phyloP scores from a whole-genome alignment of 1,139 yeast species.

The Blastobotrys niveus region DNA sequence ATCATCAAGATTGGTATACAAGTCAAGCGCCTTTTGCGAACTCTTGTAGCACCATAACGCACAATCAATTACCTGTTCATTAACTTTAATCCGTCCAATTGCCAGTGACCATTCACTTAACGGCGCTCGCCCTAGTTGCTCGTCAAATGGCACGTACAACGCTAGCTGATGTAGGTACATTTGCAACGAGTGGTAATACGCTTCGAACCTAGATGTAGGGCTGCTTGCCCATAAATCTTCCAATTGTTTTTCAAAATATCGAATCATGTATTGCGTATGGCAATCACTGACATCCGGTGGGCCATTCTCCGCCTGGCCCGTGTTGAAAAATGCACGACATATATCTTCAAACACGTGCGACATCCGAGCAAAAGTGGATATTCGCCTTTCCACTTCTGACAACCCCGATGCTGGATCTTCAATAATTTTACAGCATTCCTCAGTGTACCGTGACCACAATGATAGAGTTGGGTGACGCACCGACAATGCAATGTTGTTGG shows the following conservation, averaged over 20 bases:
- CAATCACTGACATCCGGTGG: constrained; percentile 31
- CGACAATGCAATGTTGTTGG: constrained; percentile 31
- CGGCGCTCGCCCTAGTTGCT: constrained; percentile 33
- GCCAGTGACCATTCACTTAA: constrained; percentile 35
- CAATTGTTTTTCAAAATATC: constrained; percentile 25
- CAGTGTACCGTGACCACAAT: constrained; percentile 50
- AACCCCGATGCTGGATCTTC: constrained; percentile 35
- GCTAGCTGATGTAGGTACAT: constrained; percentile 68
- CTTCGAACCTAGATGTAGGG: constrained; percentile 15
- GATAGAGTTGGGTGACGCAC: constrained; percentile 29
- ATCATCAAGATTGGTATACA: constrained; percentile 16
- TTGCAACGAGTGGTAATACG: constrained; percentile 53
- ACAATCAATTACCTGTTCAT: constrained; percentile 22
- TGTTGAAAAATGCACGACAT: constrained; percentile 25
- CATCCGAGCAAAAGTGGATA: constrained; percentile 58
- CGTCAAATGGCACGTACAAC: constrained; percentile 33
- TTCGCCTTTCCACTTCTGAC: constrained; percentile 27
- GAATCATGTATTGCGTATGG: constrained; percentile 23
- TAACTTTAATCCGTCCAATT: constrained; percentile 22
- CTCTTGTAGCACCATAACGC: constrained; percentile 25
- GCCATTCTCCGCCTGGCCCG: constrained; percentile 20
- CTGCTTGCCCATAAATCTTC: constrained; percentile 1
- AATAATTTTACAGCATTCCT: constrained; percentile 52
- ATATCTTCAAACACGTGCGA: constrained; percentile 59
- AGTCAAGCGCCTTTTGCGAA: constrained; percentile 21